phyloP scores from a whole-genome alignment of 345 rosid genomes.

The Orychophragmus violaceus region DNA sequence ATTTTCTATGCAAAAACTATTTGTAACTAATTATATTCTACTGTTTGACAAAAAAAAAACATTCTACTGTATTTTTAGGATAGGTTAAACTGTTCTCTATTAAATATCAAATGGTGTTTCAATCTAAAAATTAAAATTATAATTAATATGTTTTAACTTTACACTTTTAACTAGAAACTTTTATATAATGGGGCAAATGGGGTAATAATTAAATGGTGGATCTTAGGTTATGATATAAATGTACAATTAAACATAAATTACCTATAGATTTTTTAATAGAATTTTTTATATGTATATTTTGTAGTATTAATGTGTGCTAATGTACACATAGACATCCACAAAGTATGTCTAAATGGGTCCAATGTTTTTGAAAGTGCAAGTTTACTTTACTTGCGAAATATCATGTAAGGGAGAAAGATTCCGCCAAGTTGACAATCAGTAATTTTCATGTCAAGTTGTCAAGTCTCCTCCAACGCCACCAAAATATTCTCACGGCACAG shows the following conservation, averaged over 20 bases:
- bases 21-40: too few species aligned
- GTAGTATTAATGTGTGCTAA: not conserved
- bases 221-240: not conserved
- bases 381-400: constrained; percentile 11
- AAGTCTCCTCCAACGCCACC: constrained; percentile 22
- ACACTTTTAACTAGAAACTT: too few species aligned
- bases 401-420: not conserved
- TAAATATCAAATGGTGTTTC: too few species aligned
- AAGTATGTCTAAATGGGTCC: constrained; percentile 3
- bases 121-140: too few species aligned
- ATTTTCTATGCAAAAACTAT: too few species aligned
- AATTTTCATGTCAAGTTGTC: constrained; percentile 27
- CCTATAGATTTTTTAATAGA: too few species aligned
- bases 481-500: constrained; percentile 19
- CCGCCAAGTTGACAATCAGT: constrained; percentile 20
- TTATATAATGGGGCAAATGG: too few species aligned
- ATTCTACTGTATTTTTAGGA: too few species aligned
- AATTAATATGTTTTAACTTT: too few species aligned
- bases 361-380: constrained; percentile 14
- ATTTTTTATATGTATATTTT: too few species aligned
- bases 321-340: not conserved
- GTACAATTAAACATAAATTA: not conserved
- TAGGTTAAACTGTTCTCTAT: too few species aligned
- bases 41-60: too few species aligned
- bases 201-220: not conserved